Conservation (phyloP, 805 yeast species). For the Saturnispora besseyi region DNA sequence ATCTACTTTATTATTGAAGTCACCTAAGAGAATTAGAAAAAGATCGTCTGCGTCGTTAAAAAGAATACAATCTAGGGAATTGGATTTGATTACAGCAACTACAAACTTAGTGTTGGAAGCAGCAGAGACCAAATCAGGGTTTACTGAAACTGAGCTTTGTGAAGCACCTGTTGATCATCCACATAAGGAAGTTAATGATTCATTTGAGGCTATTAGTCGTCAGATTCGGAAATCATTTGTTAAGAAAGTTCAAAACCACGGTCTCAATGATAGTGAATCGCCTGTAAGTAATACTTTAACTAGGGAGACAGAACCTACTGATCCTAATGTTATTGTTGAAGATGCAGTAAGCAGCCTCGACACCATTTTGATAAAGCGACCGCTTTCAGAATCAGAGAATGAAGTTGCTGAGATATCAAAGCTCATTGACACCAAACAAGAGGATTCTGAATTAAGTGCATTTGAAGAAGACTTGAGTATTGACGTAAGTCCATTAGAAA, state of each 20-base stretch:
- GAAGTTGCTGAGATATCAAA: conserved; percentile 17
- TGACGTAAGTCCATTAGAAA: conserved; percentile 23
- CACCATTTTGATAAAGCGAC: not conserved
- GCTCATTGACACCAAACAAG: conserved; percentile 15
- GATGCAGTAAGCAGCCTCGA: not conserved
- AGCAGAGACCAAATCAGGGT: not conserved
- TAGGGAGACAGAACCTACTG: conserved; percentile 4
- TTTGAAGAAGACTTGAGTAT: conserved; percentile 20
- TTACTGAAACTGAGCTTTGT: not conserved
- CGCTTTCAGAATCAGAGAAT: conserved; percentile 8
- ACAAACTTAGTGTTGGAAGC: conserved; percentile 11
- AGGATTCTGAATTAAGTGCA: conserved; percentile 17
- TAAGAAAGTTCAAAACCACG: conserved; percentile 11
- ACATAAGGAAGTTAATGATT: conserved; percentile 14
- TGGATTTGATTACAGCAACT: conserved; percentile 15
- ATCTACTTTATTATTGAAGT: conserved; percentile 14
- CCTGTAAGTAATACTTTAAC: not conserved
- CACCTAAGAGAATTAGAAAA: conserved; percentile 18
- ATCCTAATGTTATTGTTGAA: not conserved
- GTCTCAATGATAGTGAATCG: not conserved
- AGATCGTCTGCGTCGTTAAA: conserved; percentile 16
- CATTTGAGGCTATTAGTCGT: conserved; percentile 25
- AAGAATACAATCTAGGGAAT: conserved; percentile 13
- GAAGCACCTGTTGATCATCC: not conserved
- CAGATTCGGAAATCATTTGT: conserved; percentile 27